Evolutionary conservation across 2,329 filamentous ascomycete species (phyloP), one percentile per base, ranked within the genome.

Genomic region (Alternaria sp.): DNA sequence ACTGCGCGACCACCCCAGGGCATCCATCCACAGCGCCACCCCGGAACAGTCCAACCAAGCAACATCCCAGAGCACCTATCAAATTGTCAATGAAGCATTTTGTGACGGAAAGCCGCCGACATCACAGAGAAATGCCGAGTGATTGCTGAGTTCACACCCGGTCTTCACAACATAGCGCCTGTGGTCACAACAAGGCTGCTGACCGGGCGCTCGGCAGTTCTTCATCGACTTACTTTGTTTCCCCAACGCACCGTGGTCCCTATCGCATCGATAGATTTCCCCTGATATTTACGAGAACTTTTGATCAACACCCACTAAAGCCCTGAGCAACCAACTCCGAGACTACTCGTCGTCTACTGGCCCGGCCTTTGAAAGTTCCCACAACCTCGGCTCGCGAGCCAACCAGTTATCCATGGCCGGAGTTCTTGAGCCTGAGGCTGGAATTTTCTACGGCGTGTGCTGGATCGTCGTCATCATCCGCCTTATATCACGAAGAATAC

Each of bases 401-500:
- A 28, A 57, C 32, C 23, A 58, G n/a, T 36, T 46, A 43, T 26
- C 32, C 17, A 76, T 75, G 74, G 73, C 74, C 32, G 26, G 30
- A 40, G 64, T 73, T 26, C 69, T 79, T 6, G 68, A 78, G 49
- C 77, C 77, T 30, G 77, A 79, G 61, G 70, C 75, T 5, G 72
- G 69, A 4, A 77, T 78, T 21, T 78, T 76, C 61, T 79, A 78
- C 55, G 67, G 65, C 11, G 59, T 75, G 30, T 78, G 76, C 61
- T 78, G 76, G 77, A 21, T 78, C n/a, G 68, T 77, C 9, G 72
- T 78, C 28, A 62, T 73, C 17, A 66, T 72, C 10, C 68, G 77
- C 28, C 62, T 78, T 4, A 57, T 72, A 19, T 78, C 76, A 36
- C 67, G 75, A 32, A 70, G 74, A 57, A 46, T 79, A 11, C 74